phyloP scores from a whole-genome alignment of 2,329 filamentous ascomycete species.

The Tolypocladium ovalisporum region DNA sequence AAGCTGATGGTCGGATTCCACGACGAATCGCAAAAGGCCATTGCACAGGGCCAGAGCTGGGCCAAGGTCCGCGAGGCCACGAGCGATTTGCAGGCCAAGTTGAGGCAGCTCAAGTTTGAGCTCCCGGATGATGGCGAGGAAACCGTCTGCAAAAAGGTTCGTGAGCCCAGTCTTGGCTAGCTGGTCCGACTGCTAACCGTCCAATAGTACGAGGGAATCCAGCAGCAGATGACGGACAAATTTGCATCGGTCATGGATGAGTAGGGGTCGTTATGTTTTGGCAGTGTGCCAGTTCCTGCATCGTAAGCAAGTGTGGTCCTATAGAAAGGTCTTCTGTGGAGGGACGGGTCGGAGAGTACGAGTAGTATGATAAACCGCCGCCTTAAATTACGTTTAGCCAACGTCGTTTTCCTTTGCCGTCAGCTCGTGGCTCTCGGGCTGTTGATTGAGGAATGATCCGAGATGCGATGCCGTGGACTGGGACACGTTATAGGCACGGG shows the following conservation, averaged over 20 bases:
- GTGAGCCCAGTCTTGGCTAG: conserved; percentile 13
- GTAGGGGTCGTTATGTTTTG: conserved; percentile 35
- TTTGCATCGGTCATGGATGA: conserved; percentile 95
- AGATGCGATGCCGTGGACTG: too few relatives aligned
- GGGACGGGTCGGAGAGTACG: conserved; percentile 11
- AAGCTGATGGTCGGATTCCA: conserved; percentile 98
- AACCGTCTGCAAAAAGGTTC: conserved; percentile 70
- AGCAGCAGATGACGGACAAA: conserved; percentile 91
- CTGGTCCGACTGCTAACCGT: conserved; percentile 24
- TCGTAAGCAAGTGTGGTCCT: conserved; percentile 12
- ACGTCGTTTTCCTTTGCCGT: conserved; percentile 4
- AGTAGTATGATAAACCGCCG: conserved; percentile 5
- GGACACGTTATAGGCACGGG: too few relatives aligned
- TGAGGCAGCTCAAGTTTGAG: conserved; percentile 96
- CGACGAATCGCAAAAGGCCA: conserved; percentile 92
- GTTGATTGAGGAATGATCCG: neutral
- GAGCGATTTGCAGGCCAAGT: conserved; percentile 68
- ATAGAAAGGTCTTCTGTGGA: conserved; percentile 13
- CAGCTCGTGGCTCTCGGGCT: neutral
- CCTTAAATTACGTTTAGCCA: conserved; percentile 17
- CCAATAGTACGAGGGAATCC: conserved; percentile 74
- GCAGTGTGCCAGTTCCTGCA: conserved; percentile 3
- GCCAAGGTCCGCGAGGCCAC: conserved; percentile 87
- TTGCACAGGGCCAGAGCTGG: conserved; percentile 87
- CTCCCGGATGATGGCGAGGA: conserved; percentile 78